These are phyloP conservation scores for Penicillium sp. DNA, from an alignment of 2,329 filamentous ascomycete genomes.

Conservation along the genomic window DNA sequence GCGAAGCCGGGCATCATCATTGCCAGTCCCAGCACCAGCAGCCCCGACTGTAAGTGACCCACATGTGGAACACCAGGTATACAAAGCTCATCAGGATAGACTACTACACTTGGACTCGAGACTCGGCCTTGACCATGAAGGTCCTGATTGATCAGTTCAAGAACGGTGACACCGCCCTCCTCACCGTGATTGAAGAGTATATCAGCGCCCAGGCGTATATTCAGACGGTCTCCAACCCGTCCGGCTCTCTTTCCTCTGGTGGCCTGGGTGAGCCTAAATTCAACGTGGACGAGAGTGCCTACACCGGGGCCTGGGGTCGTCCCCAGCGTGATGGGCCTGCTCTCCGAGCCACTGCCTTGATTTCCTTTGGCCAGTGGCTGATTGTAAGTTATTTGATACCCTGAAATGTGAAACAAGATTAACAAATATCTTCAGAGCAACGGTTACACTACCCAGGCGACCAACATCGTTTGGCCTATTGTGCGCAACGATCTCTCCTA, in stretches of 20 bases:
- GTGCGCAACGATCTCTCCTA: slow-evolving; percentile 76
- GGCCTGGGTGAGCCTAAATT: slow-evolving; percentile 75
- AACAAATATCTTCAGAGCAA: slow-evolving; percentile 46
- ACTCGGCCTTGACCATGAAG: slow-evolving; percentile 72
- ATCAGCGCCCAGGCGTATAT: slow-evolving; percentile 67
- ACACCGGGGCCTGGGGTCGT: slow-evolving; percentile 69
- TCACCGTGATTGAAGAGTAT: slow-evolving; percentile 66
- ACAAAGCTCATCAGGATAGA: slow-evolving; percentile 51
- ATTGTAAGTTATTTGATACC: slow-evolving; percentile 40
- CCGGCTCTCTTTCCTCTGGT: slow-evolving; percentile 55
- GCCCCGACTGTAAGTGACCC: slow-evolving; percentile 54
- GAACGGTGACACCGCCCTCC: slow-evolving; percentile 60
- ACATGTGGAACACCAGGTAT: not conserved
- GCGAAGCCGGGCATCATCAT: slow-evolving; percentile 55
- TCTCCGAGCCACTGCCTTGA: slow-evolving; percentile 72
- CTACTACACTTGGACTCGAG: slow-evolving; percentile 78
- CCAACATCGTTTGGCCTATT: slow-evolving; percentile 68
- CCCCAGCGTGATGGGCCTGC: slow-evolving; percentile 80
- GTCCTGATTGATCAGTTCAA: slow-evolving; percentile 67
- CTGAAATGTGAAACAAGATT: not conserved
- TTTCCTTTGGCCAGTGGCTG: slow-evolving; percentile 72
- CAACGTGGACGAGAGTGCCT: slow-evolving; percentile 64
- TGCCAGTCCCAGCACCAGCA: slow-evolving; percentile 56
- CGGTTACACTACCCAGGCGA: slow-evolving; percentile 56
- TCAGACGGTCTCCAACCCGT: slow-evolving; percentile 70